Evolutionary conservation across 139 green algal genomes (phyloP).

Genomic region (Chlorella sorokiniana): DNA sequence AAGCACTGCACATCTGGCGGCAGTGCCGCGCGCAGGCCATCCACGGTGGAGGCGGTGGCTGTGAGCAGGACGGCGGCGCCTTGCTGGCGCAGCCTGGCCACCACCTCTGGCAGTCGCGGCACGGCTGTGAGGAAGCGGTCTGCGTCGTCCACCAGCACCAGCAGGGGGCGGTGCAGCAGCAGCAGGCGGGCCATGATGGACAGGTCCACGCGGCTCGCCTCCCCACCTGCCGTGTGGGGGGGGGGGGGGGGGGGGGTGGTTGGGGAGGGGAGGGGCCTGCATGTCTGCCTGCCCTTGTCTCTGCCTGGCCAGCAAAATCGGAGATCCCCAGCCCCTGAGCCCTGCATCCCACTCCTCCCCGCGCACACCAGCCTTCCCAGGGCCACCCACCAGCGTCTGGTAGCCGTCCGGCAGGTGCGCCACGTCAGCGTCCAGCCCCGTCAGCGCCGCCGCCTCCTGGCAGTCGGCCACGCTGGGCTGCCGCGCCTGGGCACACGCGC

Average conservation of each 20-base stretch:
- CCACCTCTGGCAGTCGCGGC: constrained; percentile 2
- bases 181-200: constrained; percentile 2
- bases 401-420: constrained; percentile 9
- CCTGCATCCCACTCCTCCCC: background rate
- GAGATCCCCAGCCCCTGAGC: background rate
- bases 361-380: background rate
- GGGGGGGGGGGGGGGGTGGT: background rate
- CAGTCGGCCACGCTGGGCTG: constrained; percentile 10
- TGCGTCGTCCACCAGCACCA: constrained; percentile 14
- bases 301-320: background rate
- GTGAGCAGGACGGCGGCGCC: constrained; percentile 2
- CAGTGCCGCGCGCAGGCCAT: background rate
- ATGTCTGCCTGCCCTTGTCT: background rate
- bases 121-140: background rate
- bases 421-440: constrained; percentile 9
- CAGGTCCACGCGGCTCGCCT: constrained; percentile 14
- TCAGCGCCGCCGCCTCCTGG: constrained; percentile 13
- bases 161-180: background rate
- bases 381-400: constrained; percentile 10
- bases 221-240: background rate
- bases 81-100: background rate
- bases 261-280: background rate
- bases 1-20: background rate
- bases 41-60: background rate
- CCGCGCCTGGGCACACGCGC: background rate